These are phyloP conservation scores for Cordyceps tenuipes DNA, from an alignment of 2,329 filamentous ascomycete species.

Conservation along the genomic window DNA sequence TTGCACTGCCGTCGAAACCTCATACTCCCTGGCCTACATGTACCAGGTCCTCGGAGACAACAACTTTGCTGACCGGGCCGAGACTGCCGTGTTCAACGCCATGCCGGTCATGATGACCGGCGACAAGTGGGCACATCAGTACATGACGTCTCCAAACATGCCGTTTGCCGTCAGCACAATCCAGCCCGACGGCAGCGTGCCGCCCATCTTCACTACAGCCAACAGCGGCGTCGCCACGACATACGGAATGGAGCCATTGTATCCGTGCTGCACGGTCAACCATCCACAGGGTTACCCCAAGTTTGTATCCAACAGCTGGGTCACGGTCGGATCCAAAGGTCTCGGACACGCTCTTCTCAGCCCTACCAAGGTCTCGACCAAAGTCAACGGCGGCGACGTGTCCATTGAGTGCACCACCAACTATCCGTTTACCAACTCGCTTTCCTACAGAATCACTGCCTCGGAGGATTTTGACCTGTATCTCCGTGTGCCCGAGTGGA, in stretches of 20 bases:
- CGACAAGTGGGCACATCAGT: slow-evolving; percentile 49
- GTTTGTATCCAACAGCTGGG: slow-evolving; percentile 40
- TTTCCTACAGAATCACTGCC: slow-evolving; percentile 22
- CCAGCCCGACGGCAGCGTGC: slow-evolving; percentile 15
- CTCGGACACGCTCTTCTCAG: slow-evolving; percentile 42
- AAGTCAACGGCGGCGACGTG: slow-evolving; percentile 25
- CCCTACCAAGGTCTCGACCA: slow-evolving; percentile 34
- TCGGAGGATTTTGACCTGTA: slow-evolving; percentile 20
- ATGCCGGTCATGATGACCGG: slow-evolving; percentile 41
- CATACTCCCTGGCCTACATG: slow-evolving; percentile 25
- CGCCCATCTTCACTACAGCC: slow-evolving; percentile 38
- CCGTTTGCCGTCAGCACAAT: slow-evolving; percentile 38
- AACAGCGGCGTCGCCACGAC: slow-evolving; percentile 31
- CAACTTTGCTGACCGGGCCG: slow-evolving; percentile 41
- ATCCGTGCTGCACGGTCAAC: slow-evolving; percentile 50
- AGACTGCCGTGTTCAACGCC: slow-evolving; percentile 46
- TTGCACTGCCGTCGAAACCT: slow-evolving; percentile 27
- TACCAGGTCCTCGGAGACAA: slow-evolving; percentile 25
- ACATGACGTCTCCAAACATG: slow-evolving; percentile 45
- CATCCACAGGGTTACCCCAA: slow-evolving; percentile 50
- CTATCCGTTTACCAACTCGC: slow-evolving; percentile 32
- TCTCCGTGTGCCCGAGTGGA: slow-evolving; percentile 23
- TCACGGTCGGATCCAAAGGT: slow-evolving; percentile 31
- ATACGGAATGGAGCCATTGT: slow-evolving; percentile 43
- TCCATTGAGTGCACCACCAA: slow-evolving; percentile 37